Percentiles rank a stretch among this genome's conserved stretches.
phyloP scores from a whole-genome alignment of 345 rosid species.

The Aquilaria sinensis region DNA sequence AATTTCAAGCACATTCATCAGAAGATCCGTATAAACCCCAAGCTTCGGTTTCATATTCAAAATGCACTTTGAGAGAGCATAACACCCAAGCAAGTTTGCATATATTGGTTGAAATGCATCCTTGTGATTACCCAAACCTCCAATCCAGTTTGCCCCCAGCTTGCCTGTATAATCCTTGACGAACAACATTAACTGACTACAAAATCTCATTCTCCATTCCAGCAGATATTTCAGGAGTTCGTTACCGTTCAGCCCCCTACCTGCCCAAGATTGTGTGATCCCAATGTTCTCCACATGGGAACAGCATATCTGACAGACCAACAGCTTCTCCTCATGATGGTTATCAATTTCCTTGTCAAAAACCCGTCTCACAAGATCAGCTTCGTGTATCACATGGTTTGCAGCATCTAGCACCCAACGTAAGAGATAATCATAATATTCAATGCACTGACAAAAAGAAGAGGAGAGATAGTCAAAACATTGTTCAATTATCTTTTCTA shows the following conservation, averaged over 20 bases:
- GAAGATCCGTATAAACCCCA: constrained; percentile 13
- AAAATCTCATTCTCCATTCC: constrained; percentile 56
- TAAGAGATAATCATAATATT: constrained; percentile 53
- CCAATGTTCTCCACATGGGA: constrained; percentile 60
- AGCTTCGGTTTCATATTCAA: constrained; percentile 27
- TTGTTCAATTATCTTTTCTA: constrained; percentile 74
- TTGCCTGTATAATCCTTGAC: constrained; percentile 34
- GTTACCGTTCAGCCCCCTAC: constrained; percentile 17
- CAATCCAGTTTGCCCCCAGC: constrained; percentile 61
- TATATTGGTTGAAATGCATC: constrained; percentile 80
- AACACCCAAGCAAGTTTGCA: constrained; percentile 76
- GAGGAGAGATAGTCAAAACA: constrained; percentile 67
- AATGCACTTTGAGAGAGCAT: constrained; percentile 61
- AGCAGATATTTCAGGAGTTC: constrained; percentile 27
- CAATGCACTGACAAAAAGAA: constrained; percentile 72
- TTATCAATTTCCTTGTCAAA: constrained; percentile 96
- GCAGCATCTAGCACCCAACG: constrained; percentile 52
- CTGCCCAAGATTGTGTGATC: constrained; percentile 17
- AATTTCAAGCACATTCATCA: constrained; percentile 44
- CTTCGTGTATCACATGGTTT: constrained; percentile 33
- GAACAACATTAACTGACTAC: constrained; percentile 45
- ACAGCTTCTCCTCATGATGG: constrained; percentile 87
- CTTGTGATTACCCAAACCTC: constrained; percentile 83
- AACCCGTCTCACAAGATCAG: constrained; percentile 77
- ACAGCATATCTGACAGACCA: constrained; percentile 75